These are phyloP conservation scores for Penicillium sp. DNA, from an alignment of 2,329 filamentous ascomycete genomes.

Conservation along the genomic window DNA sequence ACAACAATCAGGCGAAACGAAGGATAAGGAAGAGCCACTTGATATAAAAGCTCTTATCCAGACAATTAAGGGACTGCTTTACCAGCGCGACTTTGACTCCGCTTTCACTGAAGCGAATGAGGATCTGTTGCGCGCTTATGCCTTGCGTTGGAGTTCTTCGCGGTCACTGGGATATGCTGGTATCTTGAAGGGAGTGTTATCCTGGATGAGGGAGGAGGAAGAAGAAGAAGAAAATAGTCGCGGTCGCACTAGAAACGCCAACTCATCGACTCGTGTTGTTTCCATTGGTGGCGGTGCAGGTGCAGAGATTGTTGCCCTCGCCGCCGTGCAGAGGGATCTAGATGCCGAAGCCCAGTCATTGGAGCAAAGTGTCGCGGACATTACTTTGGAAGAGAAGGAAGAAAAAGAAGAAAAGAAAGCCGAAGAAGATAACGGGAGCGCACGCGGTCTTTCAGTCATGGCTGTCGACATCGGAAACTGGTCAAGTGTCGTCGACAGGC, in stretches of 20 bases:
- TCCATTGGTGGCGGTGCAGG: slow-evolving; percentile 68
- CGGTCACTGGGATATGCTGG: slow-evolving; percentile 79
- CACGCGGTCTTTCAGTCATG: slow-evolving; percentile 49
- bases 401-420: slow-evolving; percentile 5
- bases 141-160: slow-evolving; percentile 85
- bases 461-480: slow-evolving; percentile 85
- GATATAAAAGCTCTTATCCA: slow-evolving; percentile 64
- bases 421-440: neutral
- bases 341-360: slow-evolving; percentile 14
- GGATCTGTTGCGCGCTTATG: slow-evolving; percentile 77
- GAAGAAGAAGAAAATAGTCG: neutral
- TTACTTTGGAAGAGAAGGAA: slow-evolving; percentile 20
- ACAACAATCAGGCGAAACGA: slow-evolving; percentile 1
- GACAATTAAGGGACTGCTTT: slow-evolving; percentile 82
- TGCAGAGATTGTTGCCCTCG: slow-evolving; percentile 66
- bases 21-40: slow-evolving; percentile 14
- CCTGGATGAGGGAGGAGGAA: slow-evolving; percentile 14
- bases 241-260: slow-evolving; percentile 1
- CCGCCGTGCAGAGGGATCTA: slow-evolving; percentile 51
- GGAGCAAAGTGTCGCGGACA: slow-evolving; percentile 12
- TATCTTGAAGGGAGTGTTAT: slow-evolving; percentile 49
- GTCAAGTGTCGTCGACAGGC: slow-evolving; percentile 60
- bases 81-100: slow-evolving; percentile 75
- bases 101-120: slow-evolving; percentile 69
- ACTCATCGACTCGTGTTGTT: slow-evolving; percentile 40